These are phyloP conservation scores for Coriolopsis trogii DNA, from an alignment of 1,284 basidiomycete genomes.

Conservation along the genomic window DNA sequence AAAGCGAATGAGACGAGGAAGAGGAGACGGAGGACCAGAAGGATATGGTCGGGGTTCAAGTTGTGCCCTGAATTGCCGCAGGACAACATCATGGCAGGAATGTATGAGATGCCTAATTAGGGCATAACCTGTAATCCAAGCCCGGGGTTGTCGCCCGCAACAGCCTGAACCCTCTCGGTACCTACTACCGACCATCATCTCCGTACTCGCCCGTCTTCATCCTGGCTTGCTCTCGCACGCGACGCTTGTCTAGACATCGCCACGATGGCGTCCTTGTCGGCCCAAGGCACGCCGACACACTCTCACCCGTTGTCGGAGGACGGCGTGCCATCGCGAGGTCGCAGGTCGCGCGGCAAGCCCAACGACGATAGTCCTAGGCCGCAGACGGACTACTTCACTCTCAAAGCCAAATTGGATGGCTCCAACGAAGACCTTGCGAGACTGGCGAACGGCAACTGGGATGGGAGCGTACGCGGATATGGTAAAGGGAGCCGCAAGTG, in stretches of 20 bases:
- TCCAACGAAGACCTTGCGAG: conserved; percentile 36
- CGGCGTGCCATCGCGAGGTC: conserved; percentile 47
- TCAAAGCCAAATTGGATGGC: conserved; percentile 60
- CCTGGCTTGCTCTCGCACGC: conserved; percentile 5
- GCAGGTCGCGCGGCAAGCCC: conserved; percentile 40
- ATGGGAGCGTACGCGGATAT: conserved; percentile 63
- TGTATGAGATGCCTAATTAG: too few species aligned
- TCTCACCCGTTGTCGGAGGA: conserved; percentile 67
- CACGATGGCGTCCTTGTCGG: conserved; percentile 38
- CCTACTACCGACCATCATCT: conserved; percentile 8
- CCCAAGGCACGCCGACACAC: conserved; percentile 55
- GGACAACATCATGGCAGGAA: too few species aligned
- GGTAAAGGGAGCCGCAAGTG: conserved; percentile 37
- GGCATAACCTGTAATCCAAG: too few species aligned
- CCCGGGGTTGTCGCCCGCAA: too few species aligned
- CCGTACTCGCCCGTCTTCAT: background rate
- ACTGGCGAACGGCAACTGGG: conserved; percentile 47
- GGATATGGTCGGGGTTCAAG: too few species aligned
- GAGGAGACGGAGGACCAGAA: too few species aligned
- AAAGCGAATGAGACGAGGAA: background rate
- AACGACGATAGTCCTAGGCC: conserved; percentile 34
- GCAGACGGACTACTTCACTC: conserved; percentile 56
- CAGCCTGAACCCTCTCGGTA: too few species aligned
- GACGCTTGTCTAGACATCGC: conserved; percentile 4
- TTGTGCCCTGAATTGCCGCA: too few species aligned